Conservation (phyloP, 1,139 yeast species). For the Diutina ranongensis region DNA sequence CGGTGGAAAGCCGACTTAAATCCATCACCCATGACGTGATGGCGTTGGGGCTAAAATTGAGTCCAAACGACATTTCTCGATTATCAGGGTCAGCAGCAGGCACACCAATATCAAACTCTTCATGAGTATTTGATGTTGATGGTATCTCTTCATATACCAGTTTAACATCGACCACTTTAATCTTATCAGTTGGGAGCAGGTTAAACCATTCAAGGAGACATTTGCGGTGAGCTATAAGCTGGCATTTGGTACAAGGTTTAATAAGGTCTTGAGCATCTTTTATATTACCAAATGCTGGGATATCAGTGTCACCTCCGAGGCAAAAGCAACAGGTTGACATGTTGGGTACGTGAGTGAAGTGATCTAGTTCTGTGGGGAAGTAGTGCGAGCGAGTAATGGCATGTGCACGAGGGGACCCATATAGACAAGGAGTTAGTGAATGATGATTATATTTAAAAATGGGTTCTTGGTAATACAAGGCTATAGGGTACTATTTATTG, state of each 20-base stretch:
- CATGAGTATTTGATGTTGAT: conserved; percentile 8
- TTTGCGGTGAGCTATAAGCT: conserved; percentile 26
- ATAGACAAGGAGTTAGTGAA: too few species aligned
- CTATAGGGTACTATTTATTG: too few species aligned
- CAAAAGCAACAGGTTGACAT: conserved; percentile 26
- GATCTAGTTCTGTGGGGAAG: conserved; percentile 1
- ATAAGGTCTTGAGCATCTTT: conserved; percentile 28
- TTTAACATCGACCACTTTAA: conserved; percentile 2
- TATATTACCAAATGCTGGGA: conserved; percentile 31
- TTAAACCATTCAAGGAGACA: conserved; percentile 36
- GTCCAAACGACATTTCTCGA: neutral
- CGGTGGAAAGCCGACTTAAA: neutral
- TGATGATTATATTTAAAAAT: too few species aligned
- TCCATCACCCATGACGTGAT: neutral
- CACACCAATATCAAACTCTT: conserved; percentile 8
- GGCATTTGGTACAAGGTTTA: conserved; percentile 31
- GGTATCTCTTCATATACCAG: neutral
- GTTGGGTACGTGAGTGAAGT: neutral
- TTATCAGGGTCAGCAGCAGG: neutral
- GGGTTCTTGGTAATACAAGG: too few species aligned
- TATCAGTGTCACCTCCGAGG: conserved; percentile 27
- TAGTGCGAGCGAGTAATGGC: too few species aligned
- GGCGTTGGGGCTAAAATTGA: neutral
- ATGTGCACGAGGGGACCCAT: too few species aligned
- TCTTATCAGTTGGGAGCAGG: conserved; percentile 15